Percentiles rank a stretch among this genome's conserved stretches.
Conservation (phyloP, 208 protist genomes). For the Trichomonas vaginalis region DNA sequence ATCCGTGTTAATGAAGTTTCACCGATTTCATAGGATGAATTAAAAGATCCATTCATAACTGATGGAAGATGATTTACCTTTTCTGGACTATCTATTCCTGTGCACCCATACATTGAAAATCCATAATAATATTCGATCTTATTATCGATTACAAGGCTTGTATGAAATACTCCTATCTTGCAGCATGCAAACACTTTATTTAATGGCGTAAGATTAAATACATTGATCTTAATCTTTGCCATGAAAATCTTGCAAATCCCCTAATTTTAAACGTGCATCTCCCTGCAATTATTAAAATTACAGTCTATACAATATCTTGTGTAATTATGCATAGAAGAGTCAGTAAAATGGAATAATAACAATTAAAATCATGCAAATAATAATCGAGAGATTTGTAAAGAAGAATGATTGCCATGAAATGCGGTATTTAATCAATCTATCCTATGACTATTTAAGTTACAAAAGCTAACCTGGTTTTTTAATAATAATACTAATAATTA, state of each 20-base stretch:
- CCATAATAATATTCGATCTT: not conserved
- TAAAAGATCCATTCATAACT: not conserved
- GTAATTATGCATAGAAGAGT: not conserved
- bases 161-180: not conserved
- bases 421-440: too few species aligned
- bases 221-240: not conserved
- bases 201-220: not conserved
- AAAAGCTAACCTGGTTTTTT: too few species aligned
- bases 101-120: not conserved
- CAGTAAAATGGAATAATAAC: not conserved
- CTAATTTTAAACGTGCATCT: not conserved
- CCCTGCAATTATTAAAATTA: not conserved
- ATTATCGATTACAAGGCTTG: not conserved
- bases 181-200: not conserved
- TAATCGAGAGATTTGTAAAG: not conserved
- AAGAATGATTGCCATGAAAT: too few species aligned
- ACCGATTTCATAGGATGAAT: not conserved
- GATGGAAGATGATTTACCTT: not conserved
- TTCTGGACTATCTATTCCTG: slow-evolving; percentile 1
- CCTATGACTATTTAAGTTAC: too few species aligned
- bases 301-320: not conserved
- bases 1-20: not conserved
- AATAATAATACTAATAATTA: too few species aligned
- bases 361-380: not conserved
- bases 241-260: not conserved